Base-by-base conservation (phyloP, 1,284 basidiomycete species). In the Tilletiaria anomala region DNA sequence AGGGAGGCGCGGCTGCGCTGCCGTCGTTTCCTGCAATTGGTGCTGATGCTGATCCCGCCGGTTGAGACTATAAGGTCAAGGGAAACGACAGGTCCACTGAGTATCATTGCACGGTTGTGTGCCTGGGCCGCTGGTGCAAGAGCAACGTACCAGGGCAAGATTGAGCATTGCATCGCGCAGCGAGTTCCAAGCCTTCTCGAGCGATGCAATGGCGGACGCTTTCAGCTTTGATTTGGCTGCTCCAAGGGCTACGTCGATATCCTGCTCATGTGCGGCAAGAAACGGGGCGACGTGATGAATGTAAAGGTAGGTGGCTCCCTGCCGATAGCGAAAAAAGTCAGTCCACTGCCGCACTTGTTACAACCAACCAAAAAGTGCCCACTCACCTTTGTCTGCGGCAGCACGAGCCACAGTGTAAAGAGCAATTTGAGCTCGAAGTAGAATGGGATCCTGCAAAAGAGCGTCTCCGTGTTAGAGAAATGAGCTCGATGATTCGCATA, bases 281-380 rank as follows among this genome's bases (percentile, higher is more conserved):
- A 85, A 80, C 0, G 85, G 85, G 38, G 78, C 75, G 11, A 89
- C 75, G 51, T 84, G 77, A 17, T 74, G 71, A 40, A 72, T 71
- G 70, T 87, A 89, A 58, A 89, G 70, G 63, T 79, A 83, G 1
- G 82, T 79, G 0, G 85, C 77, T 18, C 85, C 85, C 51, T 76
- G 53, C 8, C 11, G 2, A 14, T n/a, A 4, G 20, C 11, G 12
- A 40, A 8, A 15, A 22, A 10, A 6, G n/a, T 11, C 4, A 14
- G 24, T 8, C 19, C 11, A n/a, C 39, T 14, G 11, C 23, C 14
- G 39, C 14, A 16, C 19, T 6, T 19, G 16, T 5, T 10, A 32
- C 20, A 15, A 18, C 15, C 8, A 18, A 34, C 3, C 5, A 15
- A 10, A 6, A 16, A 17, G 15, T 11, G 6, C 16, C 6, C 3